Evolutionary conservation across 2,329 filamentous ascomycete species (phyloP).

Genomic region (Didymella lethalis): DNA sequence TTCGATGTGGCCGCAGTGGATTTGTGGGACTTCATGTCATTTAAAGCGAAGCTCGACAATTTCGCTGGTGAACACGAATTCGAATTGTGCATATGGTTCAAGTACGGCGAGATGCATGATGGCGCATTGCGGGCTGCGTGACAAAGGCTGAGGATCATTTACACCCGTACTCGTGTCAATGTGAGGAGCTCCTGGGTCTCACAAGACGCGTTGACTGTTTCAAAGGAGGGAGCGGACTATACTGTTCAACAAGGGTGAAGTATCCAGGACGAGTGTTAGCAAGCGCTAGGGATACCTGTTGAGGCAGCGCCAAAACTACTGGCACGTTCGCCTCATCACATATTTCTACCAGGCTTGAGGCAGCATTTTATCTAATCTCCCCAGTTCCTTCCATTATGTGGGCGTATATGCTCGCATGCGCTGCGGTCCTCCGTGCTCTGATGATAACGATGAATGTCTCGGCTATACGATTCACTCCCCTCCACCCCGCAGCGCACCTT

Average conservation of each 20-base stretch:
- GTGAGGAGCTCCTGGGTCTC: not conserved
- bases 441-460: not conserved
- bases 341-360: not conserved
- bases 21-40: not conserved
- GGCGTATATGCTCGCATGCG: not conserved
- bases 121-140: too few relatives aligned
- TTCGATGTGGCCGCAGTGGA: not conserved
- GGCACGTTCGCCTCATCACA: not conserved
- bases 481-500: slow-evolving; percentile 14
- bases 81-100: not conserved
- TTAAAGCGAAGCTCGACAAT: not conserved
- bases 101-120: too few relatives aligned
- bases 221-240: not conserved
- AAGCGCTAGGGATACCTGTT: not conserved
- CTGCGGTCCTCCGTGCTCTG: not conserved
- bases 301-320: not conserved
- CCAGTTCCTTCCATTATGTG: not conserved
- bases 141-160: not conserved
- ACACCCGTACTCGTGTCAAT: not conserved
- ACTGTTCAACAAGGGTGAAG: not conserved
- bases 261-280: not conserved
- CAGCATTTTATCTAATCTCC: not conserved
- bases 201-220: not conserved
- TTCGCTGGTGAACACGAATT: not conserved
- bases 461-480: not conserved